Evolutionary conservation across 495 filamentous ascomycete genomes (phyloP).

Genomic region (Penicillium macrosclerotiorum): DNA sequence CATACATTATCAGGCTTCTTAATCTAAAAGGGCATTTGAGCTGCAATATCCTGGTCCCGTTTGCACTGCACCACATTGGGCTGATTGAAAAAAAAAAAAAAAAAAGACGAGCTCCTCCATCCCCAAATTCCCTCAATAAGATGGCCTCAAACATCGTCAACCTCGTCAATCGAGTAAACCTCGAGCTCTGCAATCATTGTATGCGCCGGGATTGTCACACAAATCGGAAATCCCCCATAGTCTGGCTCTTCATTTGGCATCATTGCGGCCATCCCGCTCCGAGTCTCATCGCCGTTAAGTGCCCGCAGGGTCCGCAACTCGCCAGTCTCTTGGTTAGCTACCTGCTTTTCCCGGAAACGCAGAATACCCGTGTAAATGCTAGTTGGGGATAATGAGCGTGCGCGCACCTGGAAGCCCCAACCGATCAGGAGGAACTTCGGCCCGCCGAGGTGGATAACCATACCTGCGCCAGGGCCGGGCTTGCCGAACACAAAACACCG

Average conservation of each 20-base stretch:
- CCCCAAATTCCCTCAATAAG: not conserved
- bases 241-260: conserved; percentile 52
- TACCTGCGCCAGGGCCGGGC: conserved; percentile 38
- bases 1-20: too few species aligned
- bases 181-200: conserved; percentile 50
- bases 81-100: not conserved
- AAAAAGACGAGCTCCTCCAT: not conserved
- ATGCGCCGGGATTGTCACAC: conserved; percentile 45
- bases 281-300: conserved; percentile 51
- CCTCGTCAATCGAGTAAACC: conserved; percentile 38
- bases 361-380: conserved; percentile 45
- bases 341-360: conserved; percentile 39
- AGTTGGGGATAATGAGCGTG: conserved; percentile 21
- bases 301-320: conserved; percentile 33
- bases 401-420: conserved; percentile 44
- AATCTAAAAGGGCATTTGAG: too few species aligned
- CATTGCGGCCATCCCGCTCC: conserved; percentile 41
- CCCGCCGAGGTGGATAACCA: conserved; percentile 41
- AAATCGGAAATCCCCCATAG: conserved; percentile 51
- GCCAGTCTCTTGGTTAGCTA: conserved; percentile 32
- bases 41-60: too few species aligned
- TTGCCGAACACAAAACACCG: conserved; percentile 50
- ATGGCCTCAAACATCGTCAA: conserved; percentile 9
- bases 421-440: conserved; percentile 46
- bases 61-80: too few species aligned